Evolutionary conservation across 306 rosid genomes (phyloP).

Genomic region (Comarum palustre): DNA sequence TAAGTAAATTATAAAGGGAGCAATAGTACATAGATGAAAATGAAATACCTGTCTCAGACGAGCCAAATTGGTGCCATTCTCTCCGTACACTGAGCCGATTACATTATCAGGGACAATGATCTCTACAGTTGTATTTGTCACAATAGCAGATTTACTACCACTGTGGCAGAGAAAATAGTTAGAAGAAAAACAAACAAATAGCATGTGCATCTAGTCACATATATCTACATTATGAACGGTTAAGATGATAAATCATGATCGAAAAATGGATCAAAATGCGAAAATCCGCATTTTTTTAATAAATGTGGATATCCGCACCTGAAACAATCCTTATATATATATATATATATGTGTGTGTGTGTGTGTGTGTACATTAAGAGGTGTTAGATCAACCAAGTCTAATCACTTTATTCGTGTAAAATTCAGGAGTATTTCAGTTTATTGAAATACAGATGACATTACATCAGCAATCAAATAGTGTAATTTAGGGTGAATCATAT

Average conservation of each 20-base stretch:
- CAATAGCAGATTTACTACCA: constrained; percentile 85
- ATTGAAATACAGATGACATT: neutral
- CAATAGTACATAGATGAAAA: neutral
- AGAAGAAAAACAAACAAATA: neutral
- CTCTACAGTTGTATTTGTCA: constrained; percentile 89
- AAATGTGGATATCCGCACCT: too few species aligned
- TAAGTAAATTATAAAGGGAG: neutral
- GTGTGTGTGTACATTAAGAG: too few species aligned
- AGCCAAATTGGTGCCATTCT: constrained; percentile 76
- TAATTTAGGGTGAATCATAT: neutral
- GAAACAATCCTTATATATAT: too few species aligned
- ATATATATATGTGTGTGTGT: too few species aligned
- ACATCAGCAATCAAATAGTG: neutral
- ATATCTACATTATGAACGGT: too few species aligned
- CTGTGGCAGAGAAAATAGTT: constrained; percentile 39
- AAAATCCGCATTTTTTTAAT: too few species aligned
- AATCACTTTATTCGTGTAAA: neutral
- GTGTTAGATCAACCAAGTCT: neutral
- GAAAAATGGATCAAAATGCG: too few species aligned
- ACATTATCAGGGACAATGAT: constrained; percentile 85
- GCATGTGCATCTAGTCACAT: too few species aligned
- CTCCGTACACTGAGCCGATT: constrained; percentile 80
- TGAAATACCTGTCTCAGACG: constrained; percentile 79
- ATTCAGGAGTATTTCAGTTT: neutral
- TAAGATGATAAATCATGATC: too few species aligned